Evolutionary conservation across 1,139 yeast species (phyloP).

Genomic region (Komagataea norvegica): DNA sequence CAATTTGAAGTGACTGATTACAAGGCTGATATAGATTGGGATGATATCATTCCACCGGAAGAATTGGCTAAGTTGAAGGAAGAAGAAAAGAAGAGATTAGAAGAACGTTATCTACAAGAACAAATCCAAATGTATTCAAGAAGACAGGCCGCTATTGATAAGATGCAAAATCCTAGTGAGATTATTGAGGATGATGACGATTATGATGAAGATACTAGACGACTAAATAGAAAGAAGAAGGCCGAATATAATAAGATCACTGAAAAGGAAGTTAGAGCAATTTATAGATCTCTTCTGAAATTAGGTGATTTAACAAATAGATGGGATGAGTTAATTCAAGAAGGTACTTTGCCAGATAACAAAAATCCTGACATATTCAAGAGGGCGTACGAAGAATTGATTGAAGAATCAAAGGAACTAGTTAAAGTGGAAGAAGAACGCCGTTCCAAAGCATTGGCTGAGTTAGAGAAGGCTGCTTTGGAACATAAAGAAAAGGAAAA

Average conservation of each 20-base stretch:
- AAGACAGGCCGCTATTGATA: conserved; percentile 68
- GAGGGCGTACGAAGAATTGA: conserved; percentile 68
- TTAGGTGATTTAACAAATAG: conserved; percentile 77
- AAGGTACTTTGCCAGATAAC: conserved; percentile 76
- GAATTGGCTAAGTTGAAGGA: conserved; percentile 86
- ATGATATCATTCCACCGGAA: conserved; percentile 95
- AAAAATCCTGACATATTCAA: conserved; percentile 81
- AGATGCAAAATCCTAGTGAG: conserved; percentile 41
- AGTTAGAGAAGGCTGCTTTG: conserved; percentile 56
- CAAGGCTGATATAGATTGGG: conserved; percentile 98
- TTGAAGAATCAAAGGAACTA: conserved; percentile 55
- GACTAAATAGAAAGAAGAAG: conserved; percentile 25
- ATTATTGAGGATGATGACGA: conserved; percentile 41
- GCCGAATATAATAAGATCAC: conserved; percentile 52
- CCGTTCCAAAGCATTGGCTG: conserved; percentile 50
- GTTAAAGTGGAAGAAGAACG: conserved; percentile 65
- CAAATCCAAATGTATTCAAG: conserved; percentile 85
- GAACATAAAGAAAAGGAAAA: conserved; percentile 46
- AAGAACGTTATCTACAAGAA: conserved; percentile 81
- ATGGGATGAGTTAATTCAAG: conserved; percentile 86
- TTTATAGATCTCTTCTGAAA: conserved; percentile 77
- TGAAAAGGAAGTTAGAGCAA: conserved; percentile 83
- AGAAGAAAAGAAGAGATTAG: conserved; percentile 81
- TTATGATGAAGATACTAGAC: conserved; percentile 31
- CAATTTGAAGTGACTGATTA: conserved; percentile 98